Percentiles rank a stretch among this genome's conserved stretches.
These are phyloP conservation scores for Ogataea paradorogensis DNA, from an alignment of 805 yeast species.

Conservation along the genomic window DNA sequence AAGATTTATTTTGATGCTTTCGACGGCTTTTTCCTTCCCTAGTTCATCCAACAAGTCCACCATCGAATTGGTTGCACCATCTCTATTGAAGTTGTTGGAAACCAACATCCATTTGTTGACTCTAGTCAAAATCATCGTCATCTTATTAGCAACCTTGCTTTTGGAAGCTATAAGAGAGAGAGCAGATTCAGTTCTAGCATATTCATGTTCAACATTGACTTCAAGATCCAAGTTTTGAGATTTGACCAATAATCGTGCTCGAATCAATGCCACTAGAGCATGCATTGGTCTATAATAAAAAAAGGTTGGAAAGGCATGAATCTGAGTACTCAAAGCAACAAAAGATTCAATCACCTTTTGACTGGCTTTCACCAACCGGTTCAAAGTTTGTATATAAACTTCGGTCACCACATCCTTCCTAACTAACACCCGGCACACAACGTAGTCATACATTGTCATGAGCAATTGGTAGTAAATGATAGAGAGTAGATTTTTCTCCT, in stretches of 20 bases:
- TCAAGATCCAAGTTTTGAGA: constrained; percentile 37
- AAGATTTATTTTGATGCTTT: constrained; percentile 29
- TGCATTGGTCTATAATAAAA: constrained; percentile 54
- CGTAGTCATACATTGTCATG: constrained; percentile 50
- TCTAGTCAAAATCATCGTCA: constrained; percentile 34
- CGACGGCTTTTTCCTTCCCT: constrained; percentile 47
- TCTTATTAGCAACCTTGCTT: constrained; percentile 34
- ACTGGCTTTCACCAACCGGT: constrained; percentile 42
- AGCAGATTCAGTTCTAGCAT: constrained; percentile 27
- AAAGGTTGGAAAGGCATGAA: constrained; percentile 46
- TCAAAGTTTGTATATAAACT: constrained; percentile 38
- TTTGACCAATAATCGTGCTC: constrained; percentile 44
- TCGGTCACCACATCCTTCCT: constrained; percentile 31
- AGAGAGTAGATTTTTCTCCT: constrained; percentile 39
- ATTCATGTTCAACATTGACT: constrained; percentile 33
- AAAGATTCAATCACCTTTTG: constrained; percentile 47
- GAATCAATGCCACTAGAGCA: constrained; percentile 45
- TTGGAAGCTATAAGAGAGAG: constrained; percentile 22
- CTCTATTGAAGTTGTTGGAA: constrained; percentile 37
- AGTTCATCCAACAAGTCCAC: constrained; percentile 51
- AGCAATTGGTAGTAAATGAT: constrained; percentile 49
- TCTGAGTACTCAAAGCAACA: constrained; percentile 38
- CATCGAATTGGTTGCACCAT: constrained; percentile 56
- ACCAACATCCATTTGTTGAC: constrained; percentile 40
- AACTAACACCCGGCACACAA: constrained; percentile 41